These are phyloP conservation scores for Talaromyces sp. DNA, from an alignment of 2,329 filamentous ascomycete species.

Conservation along the genomic window DNA sequence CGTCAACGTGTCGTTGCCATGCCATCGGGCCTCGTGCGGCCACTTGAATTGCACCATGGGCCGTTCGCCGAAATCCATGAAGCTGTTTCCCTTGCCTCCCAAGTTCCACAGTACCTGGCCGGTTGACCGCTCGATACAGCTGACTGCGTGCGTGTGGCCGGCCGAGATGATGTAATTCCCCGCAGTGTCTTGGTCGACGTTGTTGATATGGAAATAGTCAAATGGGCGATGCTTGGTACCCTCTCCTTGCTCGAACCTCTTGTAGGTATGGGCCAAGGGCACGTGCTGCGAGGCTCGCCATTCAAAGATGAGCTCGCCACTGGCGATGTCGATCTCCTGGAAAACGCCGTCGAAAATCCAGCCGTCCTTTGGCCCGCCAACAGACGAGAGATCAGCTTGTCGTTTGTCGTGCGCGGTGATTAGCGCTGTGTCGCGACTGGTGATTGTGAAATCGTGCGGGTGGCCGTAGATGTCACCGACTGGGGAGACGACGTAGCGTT, in stretches of 20 bases:
- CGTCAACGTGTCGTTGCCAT: constrained; percentile 22
- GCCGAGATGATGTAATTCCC: constrained; percentile 53
- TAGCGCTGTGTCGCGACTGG: constrained; percentile 37
- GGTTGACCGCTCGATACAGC: constrained; percentile 41
- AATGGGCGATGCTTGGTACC: constrained; percentile 28
- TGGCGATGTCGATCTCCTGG: constrained; percentile 44
- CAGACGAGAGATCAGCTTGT: constrained; percentile 31
- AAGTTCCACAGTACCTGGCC: constrained; percentile 51
- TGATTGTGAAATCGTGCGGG: constrained; percentile 43
- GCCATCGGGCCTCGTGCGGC: constrained; percentile 16
- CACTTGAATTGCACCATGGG: constrained; percentile 6
- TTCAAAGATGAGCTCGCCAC: constrained; percentile 37
- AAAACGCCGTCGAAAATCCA: constrained; percentile 40
- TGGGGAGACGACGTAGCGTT: constrained; percentile 3
- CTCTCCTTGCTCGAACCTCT: constrained; percentile 16
- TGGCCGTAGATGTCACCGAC: constrained; percentile 22
- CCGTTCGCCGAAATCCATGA: constrained; percentile 1
- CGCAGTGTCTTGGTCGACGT: constrained; percentile 46
- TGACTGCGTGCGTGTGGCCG: constrained; percentile 45
- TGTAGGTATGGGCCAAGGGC: constrained; percentile 19
- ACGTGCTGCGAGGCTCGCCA: constrained; percentile 46
- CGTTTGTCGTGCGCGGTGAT: constrained; percentile 37
- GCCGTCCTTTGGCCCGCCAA: constrained; percentile 31
- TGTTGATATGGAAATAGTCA: constrained; percentile 56
- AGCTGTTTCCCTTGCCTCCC: constrained; percentile 22